Conservation (phyloP, 2,329 filamentous ascomycete species). For the Fusarium pininemorale region DNA sequence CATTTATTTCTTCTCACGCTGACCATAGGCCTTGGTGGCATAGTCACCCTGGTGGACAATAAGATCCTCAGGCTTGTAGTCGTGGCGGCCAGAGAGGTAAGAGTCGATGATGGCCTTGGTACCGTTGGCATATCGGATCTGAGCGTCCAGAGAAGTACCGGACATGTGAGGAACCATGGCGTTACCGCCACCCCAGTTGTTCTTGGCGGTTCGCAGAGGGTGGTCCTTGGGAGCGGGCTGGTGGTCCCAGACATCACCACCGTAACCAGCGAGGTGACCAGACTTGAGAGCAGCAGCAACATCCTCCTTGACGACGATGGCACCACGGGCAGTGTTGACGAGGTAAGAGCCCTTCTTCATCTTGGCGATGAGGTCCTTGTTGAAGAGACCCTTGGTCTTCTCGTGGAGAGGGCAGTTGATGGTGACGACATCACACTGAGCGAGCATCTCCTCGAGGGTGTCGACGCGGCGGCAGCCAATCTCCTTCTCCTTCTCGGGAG, state of each 20-base stretch:
- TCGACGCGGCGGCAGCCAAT: conserved; percentile 94
- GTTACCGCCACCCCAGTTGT: conserved; percentile 96
- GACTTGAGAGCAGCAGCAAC: conserved; percentile 92
- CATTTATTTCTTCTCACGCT: conserved; percentile 63
- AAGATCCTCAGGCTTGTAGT: conserved; percentile 90
- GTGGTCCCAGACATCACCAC: conserved; percentile 94
- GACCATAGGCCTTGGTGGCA: conserved; percentile 91
- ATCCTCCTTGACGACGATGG: conserved; percentile 99
- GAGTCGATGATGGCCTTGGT: conserved; percentile 90
- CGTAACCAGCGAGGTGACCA: conserved; percentile 91
- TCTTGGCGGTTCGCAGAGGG: conserved; percentile 89
- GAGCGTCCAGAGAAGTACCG: conserved; percentile 96
- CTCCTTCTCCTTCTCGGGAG: conserved; percentile 86
- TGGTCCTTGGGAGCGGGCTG: conserved; percentile 96
- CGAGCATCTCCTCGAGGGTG: conserved; percentile 89
- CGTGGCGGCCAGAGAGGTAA: conserved; percentile 87
- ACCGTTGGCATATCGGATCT: conserved; percentile 88
- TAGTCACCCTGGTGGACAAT: conserved; percentile 93
- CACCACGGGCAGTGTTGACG: conserved; percentile 97
- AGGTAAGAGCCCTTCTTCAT: conserved; percentile 99
- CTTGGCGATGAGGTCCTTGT: conserved; percentile 98
- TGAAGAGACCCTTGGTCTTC: conserved; percentile 95
- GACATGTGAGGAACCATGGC: conserved; percentile 99
- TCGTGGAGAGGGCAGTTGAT: conserved; percentile 99
- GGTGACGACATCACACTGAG: conserved; percentile 95